A percentile compares a stretch with the other conserved stretches of the same genome.
Conservation (phyloP, 306 rosid species). For the Glycine tomentella region DNA sequence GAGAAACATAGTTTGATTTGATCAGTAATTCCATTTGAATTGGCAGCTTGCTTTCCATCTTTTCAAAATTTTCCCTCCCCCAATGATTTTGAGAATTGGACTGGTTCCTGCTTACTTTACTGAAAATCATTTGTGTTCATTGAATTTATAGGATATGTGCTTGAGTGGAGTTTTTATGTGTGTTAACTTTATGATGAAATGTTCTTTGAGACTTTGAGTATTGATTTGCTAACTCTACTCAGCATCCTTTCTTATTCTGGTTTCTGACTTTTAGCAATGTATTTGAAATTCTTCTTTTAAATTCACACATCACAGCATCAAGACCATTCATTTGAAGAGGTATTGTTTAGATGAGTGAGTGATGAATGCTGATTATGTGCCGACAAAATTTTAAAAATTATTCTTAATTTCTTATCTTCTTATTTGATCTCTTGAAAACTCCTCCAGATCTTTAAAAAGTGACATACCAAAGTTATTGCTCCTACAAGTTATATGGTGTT, state of each 20-base stretch:
- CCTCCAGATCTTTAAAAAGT: neutral
- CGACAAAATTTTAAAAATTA: neutral
- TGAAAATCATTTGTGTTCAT: constrained; percentile 34
- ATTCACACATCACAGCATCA: constrained; percentile 15
- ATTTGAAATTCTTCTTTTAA: constrained; percentile 22
- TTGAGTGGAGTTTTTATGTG: constrained; percentile 18
- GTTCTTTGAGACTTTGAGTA: constrained; percentile 35
- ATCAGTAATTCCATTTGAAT: constrained; percentile 47
- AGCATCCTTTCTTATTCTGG: constrained; percentile 28
- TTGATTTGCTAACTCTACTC: constrained; percentile 29
- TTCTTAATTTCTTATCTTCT: neutral
- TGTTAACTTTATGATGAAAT: neutral
- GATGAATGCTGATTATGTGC: constrained; percentile 13
- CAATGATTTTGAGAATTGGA: constrained; percentile 30
- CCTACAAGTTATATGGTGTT: neutral
- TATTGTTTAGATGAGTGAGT: constrained; percentile 34
- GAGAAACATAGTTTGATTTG: constrained; percentile 51
- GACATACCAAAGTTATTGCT: constrained; percentile 14
- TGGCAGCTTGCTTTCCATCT: constrained; percentile 2
- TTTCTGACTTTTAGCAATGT: constrained; percentile 18
- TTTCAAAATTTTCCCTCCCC: constrained; percentile 7
- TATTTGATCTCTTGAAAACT: constrained; percentile 23
- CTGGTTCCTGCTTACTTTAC: neutral
- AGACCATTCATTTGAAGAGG: constrained; percentile 2
- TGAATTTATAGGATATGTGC: constrained; percentile 23